Conservation (phyloP, 139 green algal genomes). For the Chlorella sp. region DNA sequence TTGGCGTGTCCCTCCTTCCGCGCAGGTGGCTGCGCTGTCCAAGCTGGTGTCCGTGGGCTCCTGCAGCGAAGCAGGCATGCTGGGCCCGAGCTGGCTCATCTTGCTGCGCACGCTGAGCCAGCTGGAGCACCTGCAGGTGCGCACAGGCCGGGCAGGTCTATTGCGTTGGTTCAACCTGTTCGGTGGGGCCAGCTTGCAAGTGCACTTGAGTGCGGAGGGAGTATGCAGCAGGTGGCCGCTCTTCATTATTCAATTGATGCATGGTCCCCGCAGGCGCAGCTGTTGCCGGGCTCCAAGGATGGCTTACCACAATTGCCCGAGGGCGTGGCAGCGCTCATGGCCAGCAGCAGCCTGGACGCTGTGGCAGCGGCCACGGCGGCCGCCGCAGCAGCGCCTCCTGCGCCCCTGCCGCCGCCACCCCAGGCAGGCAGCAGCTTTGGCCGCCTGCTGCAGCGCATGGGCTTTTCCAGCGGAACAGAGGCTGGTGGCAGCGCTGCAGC, state of each 20-base stretch:
- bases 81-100: slow-evolving; percentile 78
- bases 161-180: too few relatives aligned
- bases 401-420: slow-evolving; percentile 1
- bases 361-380: background rate
- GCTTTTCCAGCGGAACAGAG: slow-evolving; percentile 1
- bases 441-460: slow-evolving; percentile 37
- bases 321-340: background rate
- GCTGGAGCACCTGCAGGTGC: slow-evolving; percentile 71
- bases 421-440: slow-evolving; percentile 35
- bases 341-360: slow-evolving; percentile 20
- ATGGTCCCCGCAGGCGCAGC: slow-evolving; percentile 16
- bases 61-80: slow-evolving; percentile 63
- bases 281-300: slow-evolving; percentile 2
- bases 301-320: slow-evolving; percentile 15
- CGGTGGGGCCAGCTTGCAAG: too few relatives aligned
- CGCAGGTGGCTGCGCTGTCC: slow-evolving; percentile 64
- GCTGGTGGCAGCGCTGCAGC: background rate
- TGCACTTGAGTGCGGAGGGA: too few relatives aligned
- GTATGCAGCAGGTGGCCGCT: too few relatives aligned
- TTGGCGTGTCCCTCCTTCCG: too few relatives aligned
- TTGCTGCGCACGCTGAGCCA: slow-evolving; percentile 74
- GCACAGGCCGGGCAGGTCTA: too few relatives aligned
- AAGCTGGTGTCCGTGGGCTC: slow-evolving; percentile 63
- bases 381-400: background rate
- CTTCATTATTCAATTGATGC: too few relatives aligned